phyloP scores from a whole-genome alignment of 1,139 yeast species.

The Hyphopichia pseudoburtonii region DNA sequence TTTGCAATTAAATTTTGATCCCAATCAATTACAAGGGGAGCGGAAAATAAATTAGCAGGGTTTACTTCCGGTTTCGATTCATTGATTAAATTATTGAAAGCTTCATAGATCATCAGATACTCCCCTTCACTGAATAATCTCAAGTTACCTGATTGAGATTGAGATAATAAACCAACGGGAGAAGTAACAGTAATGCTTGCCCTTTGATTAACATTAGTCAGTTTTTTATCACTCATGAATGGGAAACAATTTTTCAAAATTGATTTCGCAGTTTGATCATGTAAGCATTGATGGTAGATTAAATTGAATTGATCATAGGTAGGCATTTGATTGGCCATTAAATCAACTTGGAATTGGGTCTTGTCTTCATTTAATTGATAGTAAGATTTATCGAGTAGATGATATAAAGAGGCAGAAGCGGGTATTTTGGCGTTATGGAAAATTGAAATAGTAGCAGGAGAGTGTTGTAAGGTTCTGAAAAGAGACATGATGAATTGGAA shows the following conservation, averaged over 20 bases:
- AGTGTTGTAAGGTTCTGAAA: slow-evolving; percentile 44
- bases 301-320: slow-evolving; percentile 43
- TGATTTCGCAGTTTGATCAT: slow-evolving; percentile 24
- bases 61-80: slow-evolving; percentile 24
- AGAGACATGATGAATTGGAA: slow-evolving; percentile 34
- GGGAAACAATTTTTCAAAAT: slow-evolving; percentile 38
- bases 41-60: slow-evolving; percentile 36
- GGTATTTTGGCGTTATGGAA: slow-evolving; percentile 43
- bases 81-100: slow-evolving; percentile 32
- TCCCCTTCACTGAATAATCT: slow-evolving; percentile 41
- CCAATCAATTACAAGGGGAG: slow-evolving; percentile 51
- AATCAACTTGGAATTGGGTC: slow-evolving; percentile 35
- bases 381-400: slow-evolving; percentile 33
- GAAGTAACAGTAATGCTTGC: slow-evolving; percentile 25
- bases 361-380: slow-evolving; percentile 25
- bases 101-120: slow-evolving; percentile 40
- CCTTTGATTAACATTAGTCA: not conserved
- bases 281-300: slow-evolving; percentile 29
- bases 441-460: slow-evolving; percentile 45
- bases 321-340: slow-evolving; percentile 43
- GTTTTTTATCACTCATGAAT: slow-evolving; percentile 30
- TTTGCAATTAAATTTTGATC: slow-evolving; percentile 46
- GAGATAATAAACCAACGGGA: slow-evolving; percentile 21
- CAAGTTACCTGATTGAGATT: slow-evolving; percentile 13
- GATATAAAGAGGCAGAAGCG: slow-evolving; percentile 31